Percentiles rank a stretch among this genome's conserved stretches.
Evolutionary conservation across 1,139 yeast genomes (phyloP).

Genomic region (Zygoascus hellenicus): DNA sequence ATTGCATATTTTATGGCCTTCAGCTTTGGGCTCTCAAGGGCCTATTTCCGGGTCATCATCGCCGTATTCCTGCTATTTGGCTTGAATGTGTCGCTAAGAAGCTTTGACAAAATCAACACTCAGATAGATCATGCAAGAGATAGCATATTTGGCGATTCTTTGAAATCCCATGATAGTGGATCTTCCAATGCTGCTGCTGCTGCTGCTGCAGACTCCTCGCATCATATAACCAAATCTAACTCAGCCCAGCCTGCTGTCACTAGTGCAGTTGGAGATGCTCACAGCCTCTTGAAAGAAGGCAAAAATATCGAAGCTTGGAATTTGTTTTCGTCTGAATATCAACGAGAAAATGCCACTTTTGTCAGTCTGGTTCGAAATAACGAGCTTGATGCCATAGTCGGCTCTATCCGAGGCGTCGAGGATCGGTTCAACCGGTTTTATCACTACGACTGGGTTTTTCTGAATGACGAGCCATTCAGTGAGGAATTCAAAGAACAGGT

Average conservation of each 20-base stretch:
- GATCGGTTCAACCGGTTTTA: constrained; percentile 63
- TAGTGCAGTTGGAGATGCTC: background rate
- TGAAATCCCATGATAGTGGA: background rate
- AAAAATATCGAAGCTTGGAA: background rate
- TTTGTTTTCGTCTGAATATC: background rate
- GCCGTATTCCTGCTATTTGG: background rate
- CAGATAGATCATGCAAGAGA: background rate
- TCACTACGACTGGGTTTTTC: constrained; percentile 77
- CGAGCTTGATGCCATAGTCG: constrained; percentile 52
- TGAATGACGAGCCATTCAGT: constrained; percentile 58
- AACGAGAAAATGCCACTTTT: constrained; percentile 49
- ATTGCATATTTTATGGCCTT: background rate
- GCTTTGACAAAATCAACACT: background rate
- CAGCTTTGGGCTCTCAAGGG: background rate
- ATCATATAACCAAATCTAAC: background rate
- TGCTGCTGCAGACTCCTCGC: background rate
- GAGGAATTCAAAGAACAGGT: constrained; percentile 44
- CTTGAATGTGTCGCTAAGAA: background rate
- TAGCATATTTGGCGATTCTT: background rate
- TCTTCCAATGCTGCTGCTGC: background rate
- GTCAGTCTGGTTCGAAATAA: constrained; percentile 59
- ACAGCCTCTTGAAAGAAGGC: background rate
- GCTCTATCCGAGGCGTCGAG: constrained; percentile 57
- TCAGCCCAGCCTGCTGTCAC: background rate
- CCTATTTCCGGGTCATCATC: background rate